Conservation (phyloP, 139 green algal genomes). For the Mychonastes homosphaera region DNA sequence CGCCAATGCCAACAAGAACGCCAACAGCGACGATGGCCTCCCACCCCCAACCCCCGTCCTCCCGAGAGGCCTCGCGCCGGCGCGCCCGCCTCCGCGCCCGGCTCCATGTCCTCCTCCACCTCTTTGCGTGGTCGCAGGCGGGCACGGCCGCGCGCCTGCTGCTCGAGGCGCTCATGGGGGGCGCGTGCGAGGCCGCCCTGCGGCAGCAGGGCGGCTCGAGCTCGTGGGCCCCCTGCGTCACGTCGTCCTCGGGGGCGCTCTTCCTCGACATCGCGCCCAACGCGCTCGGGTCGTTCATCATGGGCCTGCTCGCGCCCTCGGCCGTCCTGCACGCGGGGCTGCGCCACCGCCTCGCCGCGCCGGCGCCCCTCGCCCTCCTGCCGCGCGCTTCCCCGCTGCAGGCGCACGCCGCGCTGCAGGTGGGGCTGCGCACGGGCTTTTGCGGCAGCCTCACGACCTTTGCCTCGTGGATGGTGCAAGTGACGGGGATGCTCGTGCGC, state of each 20-base stretch:
- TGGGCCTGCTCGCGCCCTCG: conserved; percentile 45
- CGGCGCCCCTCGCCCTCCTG: conserved; percentile 34
- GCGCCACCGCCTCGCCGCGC: conserved; percentile 7
- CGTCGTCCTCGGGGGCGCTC: conserved; percentile 29
- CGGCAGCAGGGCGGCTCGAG: not conserved
- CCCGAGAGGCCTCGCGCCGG: too few species aligned
- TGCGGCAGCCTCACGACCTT: conserved; percentile 82
- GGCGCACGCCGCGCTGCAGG: conserved; percentile 34
- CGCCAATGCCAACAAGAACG: too few species aligned
- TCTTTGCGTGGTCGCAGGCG: conserved; percentile 26
- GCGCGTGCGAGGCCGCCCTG: conserved; percentile 11
- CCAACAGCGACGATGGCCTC: too few species aligned
- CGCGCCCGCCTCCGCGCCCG: not conserved
- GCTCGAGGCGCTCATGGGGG: conserved; percentile 24
- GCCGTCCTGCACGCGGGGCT: conserved; percentile 16
- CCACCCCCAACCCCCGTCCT: too few species aligned
- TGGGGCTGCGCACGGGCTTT: conserved; percentile 68
- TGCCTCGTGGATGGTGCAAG: conserved; percentile 58
- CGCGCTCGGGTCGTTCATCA: conserved; percentile 59
- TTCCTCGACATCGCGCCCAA: conserved; percentile 69
- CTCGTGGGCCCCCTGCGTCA: conserved; percentile 27
- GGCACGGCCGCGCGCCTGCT: conserved; percentile 23
- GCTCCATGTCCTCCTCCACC: conserved; percentile 17
- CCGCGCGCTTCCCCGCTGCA: conserved; percentile 36
- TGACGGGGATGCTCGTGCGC: conserved; percentile 35